Base-by-base conservation (phyloP, 139 green algal species). In the Micractinium conductrix region DNA sequence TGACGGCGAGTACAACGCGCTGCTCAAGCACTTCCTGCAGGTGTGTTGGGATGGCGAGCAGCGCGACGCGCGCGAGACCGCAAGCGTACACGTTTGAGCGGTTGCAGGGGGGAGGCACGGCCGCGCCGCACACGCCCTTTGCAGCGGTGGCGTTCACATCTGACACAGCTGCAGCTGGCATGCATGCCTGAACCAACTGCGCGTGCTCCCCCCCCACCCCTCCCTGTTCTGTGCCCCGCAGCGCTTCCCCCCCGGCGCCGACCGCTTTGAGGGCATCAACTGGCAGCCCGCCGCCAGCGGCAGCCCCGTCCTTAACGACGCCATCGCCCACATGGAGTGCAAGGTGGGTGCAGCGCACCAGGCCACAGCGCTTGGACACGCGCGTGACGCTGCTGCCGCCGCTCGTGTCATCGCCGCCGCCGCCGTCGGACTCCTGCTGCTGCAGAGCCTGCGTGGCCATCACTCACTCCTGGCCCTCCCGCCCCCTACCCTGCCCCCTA, bases 301-400 rank as follows among this genome's bases (percentile, higher is more conserved):
- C 70, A 71, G 44, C 72, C 94, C 92, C 58, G 42, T 82, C 62
- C 65, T 74, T 14, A 45, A 35, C 3, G 37, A 60, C 14, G 90
- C 90, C 40, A 94, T 97, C 67, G 94, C 97, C 0, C 95, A 96
- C 92, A 91, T 99, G 89, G 93, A 98, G 90, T 98, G 95, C 89
- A 94, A 86, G 35, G 92, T 93, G 62, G 30, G 75, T 30, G 30
- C 43, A 10, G 69, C 5, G 74, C n/a, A n/a, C n/a, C n/a, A n/a
- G n/a, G n/a, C n/a, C n/a, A n/a, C n/a, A n/a, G n/a, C n/a, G n/a
- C n/a, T n/a, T n/a, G n/a, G n/a, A n/a, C n/a, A n/a, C n/a, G n/a
- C n/a, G n/a, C n/a, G n/a, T n/a, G n/a, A n/a, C n/a, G n/a, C n/a
- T n/a, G n/a, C n/a, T n/a, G n/a, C n/a, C n/a, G n/a, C n/a, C n/a